Percentiles rank a stretch among this genome's conserved stretches.
Evolutionary conservation across 2,329 filamentous ascomycete species (phyloP).

Genomic region (Esteya vermicola): DNA sequence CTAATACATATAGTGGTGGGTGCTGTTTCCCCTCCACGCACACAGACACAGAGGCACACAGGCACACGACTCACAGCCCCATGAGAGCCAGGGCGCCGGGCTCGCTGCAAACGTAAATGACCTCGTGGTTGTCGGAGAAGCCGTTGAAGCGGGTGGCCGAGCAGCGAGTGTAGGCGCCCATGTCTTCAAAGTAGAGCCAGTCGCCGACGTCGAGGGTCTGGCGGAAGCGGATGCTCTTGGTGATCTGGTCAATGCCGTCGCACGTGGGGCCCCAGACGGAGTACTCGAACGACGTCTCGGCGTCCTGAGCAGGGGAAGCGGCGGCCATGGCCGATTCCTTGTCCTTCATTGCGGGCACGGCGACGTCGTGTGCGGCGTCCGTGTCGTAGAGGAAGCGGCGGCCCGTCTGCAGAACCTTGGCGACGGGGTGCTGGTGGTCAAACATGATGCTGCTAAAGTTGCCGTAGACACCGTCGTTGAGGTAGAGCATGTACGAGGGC

Average conservation of each 20-base stretch:
- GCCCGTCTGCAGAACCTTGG: slow-evolving; percentile 59
- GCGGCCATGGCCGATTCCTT: slow-evolving; percentile 22
- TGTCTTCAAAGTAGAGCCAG: slow-evolving; percentile 97
- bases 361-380: slow-evolving; percentile 4
- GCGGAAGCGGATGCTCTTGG: slow-evolving; percentile 62
- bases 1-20: too few species aligned
- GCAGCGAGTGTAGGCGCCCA: slow-evolving; percentile 98
- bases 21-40: too few species aligned
- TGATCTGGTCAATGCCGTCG: slow-evolving; percentile 93
- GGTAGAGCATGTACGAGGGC: slow-evolving; percentile 86
- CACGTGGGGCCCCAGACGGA: slow-evolving; percentile 98
- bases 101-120: slow-evolving; percentile 92
- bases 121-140: slow-evolving; percentile 82
- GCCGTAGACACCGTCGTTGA: slow-evolving; percentile 95
- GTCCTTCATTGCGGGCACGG: too few species aligned
- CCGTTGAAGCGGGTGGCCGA: slow-evolving; percentile 97
- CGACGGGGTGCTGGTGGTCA: slow-evolving; percentile 84
- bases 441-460: slow-evolving; percentile 99
- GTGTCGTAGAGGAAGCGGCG: slow-evolving; percentile 45
- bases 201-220: slow-evolving; percentile 80
- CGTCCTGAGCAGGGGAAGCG: too few species aligned
- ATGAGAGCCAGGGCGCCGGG: slow-evolving; percentile 67
- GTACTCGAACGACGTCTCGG: too few species aligned
- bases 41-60: background rate
- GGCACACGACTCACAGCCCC: background rate